A percentile compares a stretch with the other conserved stretches of the same genome.
Conservation (phyloP, 306 rosid species). For the Cucumis melo region DNA sequence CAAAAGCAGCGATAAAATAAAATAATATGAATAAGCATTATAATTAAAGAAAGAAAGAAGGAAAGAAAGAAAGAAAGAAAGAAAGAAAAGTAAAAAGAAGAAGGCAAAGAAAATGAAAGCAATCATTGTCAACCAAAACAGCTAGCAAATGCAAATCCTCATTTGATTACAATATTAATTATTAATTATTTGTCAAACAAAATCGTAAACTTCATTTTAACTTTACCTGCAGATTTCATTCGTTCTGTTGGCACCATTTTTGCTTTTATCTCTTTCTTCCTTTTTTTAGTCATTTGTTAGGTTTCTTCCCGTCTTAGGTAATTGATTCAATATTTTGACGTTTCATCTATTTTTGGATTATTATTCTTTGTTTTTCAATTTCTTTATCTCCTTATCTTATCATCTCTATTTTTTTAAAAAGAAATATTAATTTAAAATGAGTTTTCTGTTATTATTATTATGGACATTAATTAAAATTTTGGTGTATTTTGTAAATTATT, state of each 20-base stretch:
- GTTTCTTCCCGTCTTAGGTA: neutral
- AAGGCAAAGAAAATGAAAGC: neutral
- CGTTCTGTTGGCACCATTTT: neutral
- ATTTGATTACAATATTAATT: neutral
- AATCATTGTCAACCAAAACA: slow-evolving; percentile 4
- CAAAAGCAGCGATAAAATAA: slow-evolving; percentile 6
- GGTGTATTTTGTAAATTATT: too few relatives aligned
- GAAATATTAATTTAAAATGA: too few relatives aligned
- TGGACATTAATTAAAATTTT: too few relatives aligned
- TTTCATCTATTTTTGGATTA: neutral
- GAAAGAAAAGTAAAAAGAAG: neutral
- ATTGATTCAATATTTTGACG: neutral
- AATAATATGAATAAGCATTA: neutral
- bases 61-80: too few relatives aligned
- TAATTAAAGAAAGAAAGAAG: too few relatives aligned
- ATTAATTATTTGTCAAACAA: neutral
- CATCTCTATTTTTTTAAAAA: too few relatives aligned
- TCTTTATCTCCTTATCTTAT: neutral
- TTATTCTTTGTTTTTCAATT: neutral
- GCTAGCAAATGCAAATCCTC: neutral
- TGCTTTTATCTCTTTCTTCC: neutral
- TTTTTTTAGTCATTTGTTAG: neutral
- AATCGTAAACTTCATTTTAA: neutral
- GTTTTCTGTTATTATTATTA: too few relatives aligned
- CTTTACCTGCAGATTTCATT: neutral